These are phyloP conservation scores for Fomitopsis serialis DNA, from an alignment of 768 basidiomycete genomes.

Conservation along the genomic window DNA sequence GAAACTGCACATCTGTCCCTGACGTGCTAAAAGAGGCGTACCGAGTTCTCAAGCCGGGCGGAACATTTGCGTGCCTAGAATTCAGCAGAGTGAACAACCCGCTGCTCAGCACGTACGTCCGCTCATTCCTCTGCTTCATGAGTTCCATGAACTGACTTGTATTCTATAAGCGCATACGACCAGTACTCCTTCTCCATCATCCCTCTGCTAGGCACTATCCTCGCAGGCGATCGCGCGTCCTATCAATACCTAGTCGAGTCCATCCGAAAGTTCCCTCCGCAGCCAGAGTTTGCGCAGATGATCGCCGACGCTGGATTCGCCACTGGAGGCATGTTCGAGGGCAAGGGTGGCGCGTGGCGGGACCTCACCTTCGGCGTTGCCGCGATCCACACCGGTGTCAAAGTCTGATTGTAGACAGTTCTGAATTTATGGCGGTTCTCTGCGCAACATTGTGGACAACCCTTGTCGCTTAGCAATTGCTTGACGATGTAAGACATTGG, in stretches of 20 bases:
- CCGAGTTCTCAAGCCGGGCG: slow-evolving; percentile 94
- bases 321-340: slow-evolving; percentile 52
- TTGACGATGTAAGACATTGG: no score
- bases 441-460: no score
- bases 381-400: slow-evolving; percentile 79
- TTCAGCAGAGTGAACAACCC: slow-evolving; percentile 93
- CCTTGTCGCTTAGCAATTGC: no score
- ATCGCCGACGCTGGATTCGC: slow-evolving; percentile 80
- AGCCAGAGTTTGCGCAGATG: slow-evolving; percentile 85
- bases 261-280: slow-evolving; percentile 88
- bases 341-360: slow-evolving; percentile 80
- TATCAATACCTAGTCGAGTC: slow-evolving; percentile 99
- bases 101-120: slow-evolving; percentile 75
- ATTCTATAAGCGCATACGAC: slow-evolving; percentile 67
- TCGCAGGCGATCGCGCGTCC: slow-evolving; percentile 91
- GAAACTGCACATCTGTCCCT: slow-evolving; percentile 93
- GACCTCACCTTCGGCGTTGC: slow-evolving; percentile 88
- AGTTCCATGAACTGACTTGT: slow-evolving; percentile 1
- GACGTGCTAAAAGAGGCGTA: slow-evolving; percentile 85
- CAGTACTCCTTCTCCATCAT: slow-evolving; percentile 96
- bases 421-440: no score
- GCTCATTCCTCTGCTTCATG: not conserved
- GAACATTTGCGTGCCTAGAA: slow-evolving; percentile 92
- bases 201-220: slow-evolving; percentile 90
- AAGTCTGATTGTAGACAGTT: slow-evolving; percentile 40